These are phyloP conservation scores for Boletus sp. DNA, from an alignment of 1,284 basidiomycete species.

Conservation along the genomic window DNA sequence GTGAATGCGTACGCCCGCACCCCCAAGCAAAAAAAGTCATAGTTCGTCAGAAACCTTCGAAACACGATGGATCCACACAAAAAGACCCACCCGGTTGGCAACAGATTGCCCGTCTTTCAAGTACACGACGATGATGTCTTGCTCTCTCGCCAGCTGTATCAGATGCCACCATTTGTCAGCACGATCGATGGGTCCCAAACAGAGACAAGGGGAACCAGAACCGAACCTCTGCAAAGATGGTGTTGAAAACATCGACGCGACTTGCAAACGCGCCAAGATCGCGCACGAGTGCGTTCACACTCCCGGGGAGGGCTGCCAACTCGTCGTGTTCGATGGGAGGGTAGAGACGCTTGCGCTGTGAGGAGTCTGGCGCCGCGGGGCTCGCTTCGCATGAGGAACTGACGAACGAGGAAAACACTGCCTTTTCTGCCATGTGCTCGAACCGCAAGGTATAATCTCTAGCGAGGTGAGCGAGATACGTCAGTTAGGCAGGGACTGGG, in stretches of 20 bases:
- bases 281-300: constrained; percentile 6
- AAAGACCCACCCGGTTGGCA: constrained; percentile 8
- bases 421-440: constrained; percentile 10
- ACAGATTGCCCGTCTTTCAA: constrained; percentile 22
- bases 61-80: neutral
- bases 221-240: constrained; percentile 17
- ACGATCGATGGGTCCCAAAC: neutral
- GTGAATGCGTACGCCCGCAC: neutral
- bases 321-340: neutral
- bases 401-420: neutral
- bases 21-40: neutral
- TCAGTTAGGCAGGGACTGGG: neutral
- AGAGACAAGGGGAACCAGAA: neutral
- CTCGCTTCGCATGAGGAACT: neutral
- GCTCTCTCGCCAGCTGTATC: constrained; percentile 15
- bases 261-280: constrained; percentile 13
- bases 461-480: neutral
- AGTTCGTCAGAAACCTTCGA: neutral
- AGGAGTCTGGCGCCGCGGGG: neutral
- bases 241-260: constrained; percentile 11
- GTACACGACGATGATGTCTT: constrained; percentile 17
- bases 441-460: constrained; percentile 10
- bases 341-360: constrained; percentile 2
- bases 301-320: neutral
- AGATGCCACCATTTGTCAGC: neutral